These are phyloP conservation scores for Prosopis cineraria DNA, from an alignment of 306 rosid genomes.

Conservation along the genomic window DNA sequence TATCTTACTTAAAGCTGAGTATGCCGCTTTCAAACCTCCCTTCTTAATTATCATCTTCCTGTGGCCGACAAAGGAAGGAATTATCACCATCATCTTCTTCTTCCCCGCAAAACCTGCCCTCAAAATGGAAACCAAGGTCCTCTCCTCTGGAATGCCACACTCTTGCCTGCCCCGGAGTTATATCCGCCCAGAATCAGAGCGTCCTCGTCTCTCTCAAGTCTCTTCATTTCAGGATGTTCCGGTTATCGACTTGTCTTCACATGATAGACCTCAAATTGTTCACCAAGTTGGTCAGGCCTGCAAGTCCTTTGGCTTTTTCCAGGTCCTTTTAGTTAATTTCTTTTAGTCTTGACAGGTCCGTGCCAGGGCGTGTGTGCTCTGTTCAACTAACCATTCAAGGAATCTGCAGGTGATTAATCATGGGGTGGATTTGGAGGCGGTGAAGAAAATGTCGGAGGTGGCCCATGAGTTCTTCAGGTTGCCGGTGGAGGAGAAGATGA, in stretches of 20 bases:
- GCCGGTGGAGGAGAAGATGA: conserved; percentile 83
- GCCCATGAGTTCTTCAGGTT: conserved; percentile 66
- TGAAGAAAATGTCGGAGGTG: conserved; percentile 51
- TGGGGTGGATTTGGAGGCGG: conserved; percentile 59
- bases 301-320: conserved; percentile 74
- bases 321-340: conserved; percentile 48
- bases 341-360: too few relatives aligned
- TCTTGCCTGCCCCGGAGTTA: conserved; percentile 65
- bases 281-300: conserved; percentile 66
- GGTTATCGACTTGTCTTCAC: conserved; percentile 60
- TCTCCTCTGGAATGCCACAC: conserved; percentile 59
- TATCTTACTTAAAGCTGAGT: too few relatives aligned
- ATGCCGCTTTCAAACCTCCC: too few relatives aligned
- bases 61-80: too few relatives aligned
- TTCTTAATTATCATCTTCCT: too few relatives aligned
- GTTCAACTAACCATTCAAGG: too few relatives aligned
- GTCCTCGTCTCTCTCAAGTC: conserved; percentile 72
- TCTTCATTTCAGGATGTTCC: conserved; percentile 67
- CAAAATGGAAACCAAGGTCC: conserved; percentile 65
- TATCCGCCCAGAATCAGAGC: conserved; percentile 77
- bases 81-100: not conserved
- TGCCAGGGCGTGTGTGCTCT: too few relatives aligned
- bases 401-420: conserved; percentile 65
- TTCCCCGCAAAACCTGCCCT: not conserved
- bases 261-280: conserved; percentile 38